Evolutionary conservation across 2,329 filamentous ascomycete genomes (phyloP).

Genomic region (Thielaviopsis populi): DNA sequence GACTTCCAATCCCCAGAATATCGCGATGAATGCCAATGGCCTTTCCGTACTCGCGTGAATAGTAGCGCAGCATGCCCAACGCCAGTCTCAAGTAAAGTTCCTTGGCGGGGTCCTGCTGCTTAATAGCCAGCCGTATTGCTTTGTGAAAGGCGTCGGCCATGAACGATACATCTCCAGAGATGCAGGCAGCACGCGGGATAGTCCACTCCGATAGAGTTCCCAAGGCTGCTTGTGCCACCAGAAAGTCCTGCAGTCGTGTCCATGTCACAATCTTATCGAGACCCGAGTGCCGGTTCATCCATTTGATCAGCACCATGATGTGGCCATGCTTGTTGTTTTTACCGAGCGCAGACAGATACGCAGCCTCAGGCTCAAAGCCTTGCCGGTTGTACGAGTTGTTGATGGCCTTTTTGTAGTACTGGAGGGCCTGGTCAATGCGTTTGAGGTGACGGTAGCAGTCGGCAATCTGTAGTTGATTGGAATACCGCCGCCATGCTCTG

Average conservation of each 20-base stretch:
- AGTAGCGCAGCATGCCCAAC: constrained; percentile 25
- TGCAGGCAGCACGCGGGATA: constrained; percentile 27
- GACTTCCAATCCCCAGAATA: constrained; percentile 27
- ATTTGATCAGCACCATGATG: constrained; percentile 25
- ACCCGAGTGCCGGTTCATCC: constrained; percentile 22
- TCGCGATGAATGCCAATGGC: constrained; percentile 26
- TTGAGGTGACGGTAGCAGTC: constrained; percentile 25
- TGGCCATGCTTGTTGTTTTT: constrained; percentile 26
- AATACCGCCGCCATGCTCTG: constrained; percentile 28
- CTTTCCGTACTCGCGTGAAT: constrained; percentile 24
- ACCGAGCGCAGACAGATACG: constrained; percentile 26
- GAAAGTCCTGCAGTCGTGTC: constrained; percentile 24
- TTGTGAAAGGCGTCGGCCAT: constrained; percentile 23
- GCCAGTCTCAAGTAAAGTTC: constrained; percentile 27
- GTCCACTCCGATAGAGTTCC: constrained; percentile 28
- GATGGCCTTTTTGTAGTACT: constrained; percentile 27
- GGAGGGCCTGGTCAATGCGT: constrained; percentile 23
- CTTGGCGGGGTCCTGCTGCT: constrained; percentile 25
- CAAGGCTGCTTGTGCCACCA: constrained; percentile 24
- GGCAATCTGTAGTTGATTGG: constrained; percentile 28
- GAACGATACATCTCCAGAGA: constrained; percentile 23
- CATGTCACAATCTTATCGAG: constrained; percentile 6
- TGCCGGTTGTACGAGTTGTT: constrained; percentile 21
- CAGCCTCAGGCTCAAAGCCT: constrained; percentile 27
- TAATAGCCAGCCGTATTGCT: constrained; percentile 24